phyloP scores from a whole-genome alignment of 805 yeast species.

The Ogataea henricii region DNA sequence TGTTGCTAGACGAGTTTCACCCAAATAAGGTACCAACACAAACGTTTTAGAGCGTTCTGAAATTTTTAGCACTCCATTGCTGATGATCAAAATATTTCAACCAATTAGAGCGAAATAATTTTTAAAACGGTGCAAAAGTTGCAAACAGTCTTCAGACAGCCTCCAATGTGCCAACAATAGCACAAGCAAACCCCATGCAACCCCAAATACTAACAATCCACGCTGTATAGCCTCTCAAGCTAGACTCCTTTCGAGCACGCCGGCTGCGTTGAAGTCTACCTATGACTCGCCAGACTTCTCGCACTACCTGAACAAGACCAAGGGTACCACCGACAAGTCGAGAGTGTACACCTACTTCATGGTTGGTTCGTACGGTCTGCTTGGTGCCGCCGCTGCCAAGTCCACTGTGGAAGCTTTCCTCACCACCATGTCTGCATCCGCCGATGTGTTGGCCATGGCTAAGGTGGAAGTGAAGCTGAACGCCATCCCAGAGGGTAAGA shows the following conservation, averaged over 20 bases:
- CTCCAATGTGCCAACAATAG: neutral
- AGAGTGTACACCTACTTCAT: slow-evolving; percentile 94
- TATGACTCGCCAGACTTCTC: slow-evolving; percentile 92
- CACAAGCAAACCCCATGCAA: neutral
- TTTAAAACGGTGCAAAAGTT: slow-evolving; percentile 4
- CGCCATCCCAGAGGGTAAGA: slow-evolving; percentile 95
- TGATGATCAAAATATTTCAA: slow-evolving; percentile 2
- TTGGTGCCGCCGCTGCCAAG: slow-evolving; percentile 93
- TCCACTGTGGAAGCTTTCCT: slow-evolving; percentile 93
- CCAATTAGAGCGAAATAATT: slow-evolving; percentile 21
- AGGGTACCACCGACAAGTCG: slow-evolving; percentile 65
- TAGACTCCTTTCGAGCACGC: slow-evolving; percentile 54
- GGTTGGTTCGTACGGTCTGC: slow-evolving; percentile 93
- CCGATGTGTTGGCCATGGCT: slow-evolving; percentile 99
- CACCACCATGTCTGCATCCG: slow-evolving; percentile 94
- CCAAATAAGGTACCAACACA: too few relatives aligned
- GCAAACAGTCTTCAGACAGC: neutral
- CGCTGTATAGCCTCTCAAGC: slow-evolving; percentile 31
- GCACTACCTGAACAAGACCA: slow-evolving; percentile 70
- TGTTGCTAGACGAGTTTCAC: too few relatives aligned
- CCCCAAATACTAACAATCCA: slow-evolving; percentile 14
- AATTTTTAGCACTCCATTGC: too few relatives aligned
- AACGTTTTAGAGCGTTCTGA: too few relatives aligned
- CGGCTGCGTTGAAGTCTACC: slow-evolving; percentile 62
- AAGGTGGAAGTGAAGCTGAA: slow-evolving; percentile 95